Evolutionary conservation across 495 filamentous ascomycete genomes (phyloP), one percentile per base, ranked within the genome.

Genomic region (Aspergillus ostianus): DNA sequence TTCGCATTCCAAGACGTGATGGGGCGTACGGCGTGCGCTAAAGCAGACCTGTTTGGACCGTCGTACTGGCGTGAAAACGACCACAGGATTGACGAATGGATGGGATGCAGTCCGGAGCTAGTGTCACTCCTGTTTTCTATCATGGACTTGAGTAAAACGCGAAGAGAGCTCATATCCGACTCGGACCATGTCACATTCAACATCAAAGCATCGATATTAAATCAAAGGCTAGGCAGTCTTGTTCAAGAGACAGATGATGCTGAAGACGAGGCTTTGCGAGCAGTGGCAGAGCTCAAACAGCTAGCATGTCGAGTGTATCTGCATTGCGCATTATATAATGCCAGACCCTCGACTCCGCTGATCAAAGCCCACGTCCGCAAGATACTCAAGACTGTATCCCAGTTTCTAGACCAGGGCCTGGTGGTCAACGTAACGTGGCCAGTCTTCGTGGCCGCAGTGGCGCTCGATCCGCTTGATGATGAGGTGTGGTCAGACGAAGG

Each of bases 1-100:
- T 80, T 80, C 55, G 77, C 77, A 8, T 80, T 80, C 45, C 77
- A 80, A 53, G 77, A 80, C 67, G 72, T 80, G 52, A 80, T 80
- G 72, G 76, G 77, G 20, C 73, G 77, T 18, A 80, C 77, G 17
- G 77, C 77, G 9, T 80, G 77, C 62, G 77, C 69, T 1, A 70
- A 78, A 41, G 71, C 70, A 47, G 67, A 70, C 0, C 50, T 73
- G 15, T 78, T 80, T 55, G 75, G 73, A 3, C 71, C 60, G 29
- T 75, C 77, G 50, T 77, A 80, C 48, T 80, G 77, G 77, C 64
- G 64, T n/a, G 69, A 74, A 9, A 67, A 71, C 29, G 70, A 74
- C 30, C 68, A 62, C 23, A 65, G 53, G 6, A 71, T 80, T 47
- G 76, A 78, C 57, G 56, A 68, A 12, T 80, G 77, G 77, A 80